Evolutionary conservation across 768 basidiomycete genomes (phyloP), one percentile per base, ranked within the genome.

Genomic region (Collybia sp.): DNA sequence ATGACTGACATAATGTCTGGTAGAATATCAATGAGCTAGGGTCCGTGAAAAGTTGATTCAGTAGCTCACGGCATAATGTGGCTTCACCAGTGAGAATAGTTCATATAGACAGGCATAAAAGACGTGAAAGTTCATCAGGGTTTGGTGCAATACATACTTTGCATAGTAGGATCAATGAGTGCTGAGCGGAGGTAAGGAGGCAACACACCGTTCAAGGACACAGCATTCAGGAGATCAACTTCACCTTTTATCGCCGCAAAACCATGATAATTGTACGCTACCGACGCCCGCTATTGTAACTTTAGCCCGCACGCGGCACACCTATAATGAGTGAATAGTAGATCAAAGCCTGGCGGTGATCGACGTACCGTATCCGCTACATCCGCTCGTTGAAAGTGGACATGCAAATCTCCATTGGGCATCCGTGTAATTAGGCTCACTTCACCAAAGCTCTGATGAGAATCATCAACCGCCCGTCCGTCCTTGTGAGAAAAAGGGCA

Each of bases 251-350:
- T 70, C 73, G 47, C 84, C 83, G 10, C 77, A 70, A 47, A 68
- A 76, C 86, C 87, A 89, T 31, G 88, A 89, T 45, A 90, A 67
- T 53, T 81, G 74, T 30, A 89, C 87, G 59, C 85, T 88, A 50
- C 88, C 88, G 8, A 85, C 87, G 40, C 85, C 83, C 33, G 75
- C 64, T 47, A 90, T 89, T 55, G 76, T 71, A 1, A 90, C 88
- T 58, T 77, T 77, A 42, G 88, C 88, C 52, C 85, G 81, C 47
- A 90, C 63, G 34, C 88, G 85, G 58, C 87, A 90, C 2, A 88
- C 86, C 86, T 88, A 48, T 12, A 8, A 43, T 35, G 46, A 12
- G 44, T 34, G 42, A 53, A 47, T 43, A 44, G 37, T 18, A 30
- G 40, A 13, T 30, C 16, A 11, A 40, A 25, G 42, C 30, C 15